Evolutionary conservation across 441 rosid species (phyloP), one percentile per base, ranked within the genome.

Genomic region (Erodium moschatum): DNA sequence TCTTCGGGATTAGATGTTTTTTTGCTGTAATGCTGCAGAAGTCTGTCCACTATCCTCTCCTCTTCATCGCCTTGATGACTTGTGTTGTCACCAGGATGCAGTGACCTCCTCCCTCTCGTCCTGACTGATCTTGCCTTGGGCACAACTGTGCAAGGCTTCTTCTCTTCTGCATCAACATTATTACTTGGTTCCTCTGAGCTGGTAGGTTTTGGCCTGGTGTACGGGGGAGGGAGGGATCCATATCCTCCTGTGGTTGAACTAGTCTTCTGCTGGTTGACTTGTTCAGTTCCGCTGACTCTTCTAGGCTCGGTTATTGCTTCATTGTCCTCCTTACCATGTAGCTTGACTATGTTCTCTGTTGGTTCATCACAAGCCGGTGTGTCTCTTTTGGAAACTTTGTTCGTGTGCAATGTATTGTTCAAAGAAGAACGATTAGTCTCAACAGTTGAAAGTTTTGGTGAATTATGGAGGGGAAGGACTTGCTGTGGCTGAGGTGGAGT

Each of bases 191-290:
- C 27, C 27, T 24, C 27, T 24, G 27, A 24, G 27, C 27, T 6
- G 20, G 58, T 63, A 6, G 21, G 63, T 24, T 15, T 63, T 69
- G 56, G 58, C 15, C 20, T 73, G 54, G n/a, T 19, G 40, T 73
- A 73, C n/a, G 76, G 76, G 44, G 76, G 76, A 54, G 65, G 68
- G 69, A 73, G 35, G 69, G 48, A n/a, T 24, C 27, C 2, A 1
- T 20, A 50, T 48, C 40, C 21, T 27, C 71, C 63, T 61, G 46
- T 5, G 20, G 44, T 5, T n/a, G 18, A 52, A 15, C 16, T 4
- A 16, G 1, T n/a, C 58, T 52, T 19, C 58, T 16, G 19, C 18
- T n/a, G 18, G 6, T 13, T 52, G 19, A 6, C 58, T 13, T 15
- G 16, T 38, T 38, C 9, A 5, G 44, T 38, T 38, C 9, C 44